Evolutionary conservation across 1,284 basidiomycete genomes (phyloP).

Genomic region (Gymnopus androsaceus): DNA sequence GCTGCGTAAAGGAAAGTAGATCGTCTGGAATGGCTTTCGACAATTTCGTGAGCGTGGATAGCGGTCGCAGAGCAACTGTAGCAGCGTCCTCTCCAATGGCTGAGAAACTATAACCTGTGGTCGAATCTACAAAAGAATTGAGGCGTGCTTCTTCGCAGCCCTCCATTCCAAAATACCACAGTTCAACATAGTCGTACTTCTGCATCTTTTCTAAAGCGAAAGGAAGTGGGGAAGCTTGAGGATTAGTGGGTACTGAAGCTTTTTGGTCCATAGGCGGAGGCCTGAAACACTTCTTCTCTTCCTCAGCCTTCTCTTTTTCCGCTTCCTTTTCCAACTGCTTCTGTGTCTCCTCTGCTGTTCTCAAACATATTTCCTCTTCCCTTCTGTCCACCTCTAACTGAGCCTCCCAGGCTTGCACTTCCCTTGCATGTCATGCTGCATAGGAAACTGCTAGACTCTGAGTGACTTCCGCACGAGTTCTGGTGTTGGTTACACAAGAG

Average conservation of each 20-base stretch:
- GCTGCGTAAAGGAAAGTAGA: neutral
- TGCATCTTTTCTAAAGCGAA: conserved; percentile 28
- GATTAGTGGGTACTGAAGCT: neutral
- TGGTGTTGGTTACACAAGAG: no score
- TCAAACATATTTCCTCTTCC: no score
- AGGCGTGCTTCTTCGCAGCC: conserved; percentile 25
- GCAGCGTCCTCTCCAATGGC: no score
- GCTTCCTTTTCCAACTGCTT: no score
- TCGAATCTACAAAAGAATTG: no score
- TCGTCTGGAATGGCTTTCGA: neutral
- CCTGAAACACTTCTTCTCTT: neutral
- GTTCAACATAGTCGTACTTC: conserved; percentile 26
- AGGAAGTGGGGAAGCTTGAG: conserved; percentile 6
- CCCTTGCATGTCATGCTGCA: neutral
- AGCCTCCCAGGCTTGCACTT: neutral
- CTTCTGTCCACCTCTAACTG: neutral
- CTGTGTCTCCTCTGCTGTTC: neutral
- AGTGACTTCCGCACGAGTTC: no score
- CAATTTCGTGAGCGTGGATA: neutral
- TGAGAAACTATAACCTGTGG: neutral
- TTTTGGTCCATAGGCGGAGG: neutral
- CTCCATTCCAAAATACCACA: conserved; percentile 30
- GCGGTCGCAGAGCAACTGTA: neutral
- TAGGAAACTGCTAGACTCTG: neutral
- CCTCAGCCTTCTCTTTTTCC: neutral